Percentiles rank a stretch among this genome's conserved stretches.
These are phyloP conservation scores for Dothideomycetes sp. DNA, from an alignment of 2,329 filamentous ascomycete genomes.

Conservation along the genomic window DNA sequence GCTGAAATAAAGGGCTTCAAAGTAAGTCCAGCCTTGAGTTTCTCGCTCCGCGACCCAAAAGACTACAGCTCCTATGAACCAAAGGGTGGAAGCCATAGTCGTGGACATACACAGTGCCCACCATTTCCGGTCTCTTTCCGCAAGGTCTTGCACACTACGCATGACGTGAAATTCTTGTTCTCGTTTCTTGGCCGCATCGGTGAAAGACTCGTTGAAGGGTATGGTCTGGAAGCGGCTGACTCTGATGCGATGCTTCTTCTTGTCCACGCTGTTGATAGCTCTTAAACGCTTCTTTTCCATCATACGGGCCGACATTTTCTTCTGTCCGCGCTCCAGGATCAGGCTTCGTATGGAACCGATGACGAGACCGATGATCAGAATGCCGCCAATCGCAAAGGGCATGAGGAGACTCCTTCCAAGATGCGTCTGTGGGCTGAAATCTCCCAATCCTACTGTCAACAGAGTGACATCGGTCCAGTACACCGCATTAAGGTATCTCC, in stretches of 20 bases:
- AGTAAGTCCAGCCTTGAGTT: constrained; percentile 39
- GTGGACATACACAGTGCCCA: constrained; percentile 27
- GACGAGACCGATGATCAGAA: constrained; percentile 44
- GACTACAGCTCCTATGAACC: constrained; percentile 39
- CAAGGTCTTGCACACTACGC: constrained; percentile 32
- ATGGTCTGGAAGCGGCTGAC: constrained; percentile 29
- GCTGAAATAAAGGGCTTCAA: constrained; percentile 41
- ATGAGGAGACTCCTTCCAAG: constrained; percentile 40
- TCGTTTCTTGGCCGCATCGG: constrained; percentile 25
- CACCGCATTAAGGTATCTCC: constrained; percentile 42
- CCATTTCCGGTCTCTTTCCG: constrained; percentile 30
- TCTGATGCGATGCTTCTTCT: constrained; percentile 29
- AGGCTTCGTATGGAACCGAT: constrained; percentile 41
- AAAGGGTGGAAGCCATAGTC: constrained; percentile 29
- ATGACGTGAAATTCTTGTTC: constrained; percentile 40
- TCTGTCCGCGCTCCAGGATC: constrained; percentile 38
- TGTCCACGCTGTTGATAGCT: constrained; percentile 27
- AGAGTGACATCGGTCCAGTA: constrained; percentile 48
- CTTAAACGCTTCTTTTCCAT: constrained; percentile 36
- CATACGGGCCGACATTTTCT: constrained; percentile 39
- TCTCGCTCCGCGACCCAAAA: constrained; percentile 37
- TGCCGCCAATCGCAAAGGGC: constrained; percentile 44
- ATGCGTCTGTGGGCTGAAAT: constrained; percentile 37
- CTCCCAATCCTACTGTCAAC: constrained; percentile 44
- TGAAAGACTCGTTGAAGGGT: constrained; percentile 31